These are phyloP conservation scores for Xylaria bambusicola DNA, from an alignment of 495 filamentous ascomycete genomes.

Conservation along the genomic window DNA sequence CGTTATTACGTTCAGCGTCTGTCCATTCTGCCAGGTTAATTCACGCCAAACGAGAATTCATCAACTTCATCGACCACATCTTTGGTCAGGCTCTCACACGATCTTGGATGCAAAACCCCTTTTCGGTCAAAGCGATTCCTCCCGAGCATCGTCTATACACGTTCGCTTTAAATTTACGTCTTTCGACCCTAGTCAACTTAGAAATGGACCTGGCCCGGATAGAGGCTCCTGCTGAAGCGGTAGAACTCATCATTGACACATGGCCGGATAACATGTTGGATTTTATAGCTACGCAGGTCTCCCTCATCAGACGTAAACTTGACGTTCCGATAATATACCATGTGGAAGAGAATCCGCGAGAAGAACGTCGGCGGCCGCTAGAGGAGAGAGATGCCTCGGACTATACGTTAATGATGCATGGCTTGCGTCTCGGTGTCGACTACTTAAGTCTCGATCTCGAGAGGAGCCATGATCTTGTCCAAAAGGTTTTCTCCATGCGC, in stretches of 20 bases:
- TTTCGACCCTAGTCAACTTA: conserved; percentile 59
- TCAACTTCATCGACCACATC: conserved; percentile 67
- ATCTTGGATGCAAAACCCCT: conserved; percentile 66
- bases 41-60: conserved; percentile 72
- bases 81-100: conserved; percentile 57
- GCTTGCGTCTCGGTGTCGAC: conserved; percentile 71
- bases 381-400: conserved; percentile 54
- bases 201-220: conserved; percentile 61
- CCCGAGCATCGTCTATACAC: conserved; percentile 67
- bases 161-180: conserved; percentile 63
- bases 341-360: conserved; percentile 56
- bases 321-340: conserved; percentile 70
- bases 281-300: conserved; percentile 58
- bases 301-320: conserved; percentile 63
- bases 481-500: conserved; percentile 55
- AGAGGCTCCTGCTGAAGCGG: conserved; percentile 69
- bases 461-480: conserved; percentile 52
- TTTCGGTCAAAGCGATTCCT: conserved; percentile 68
- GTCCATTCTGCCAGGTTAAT: conserved; percentile 57
- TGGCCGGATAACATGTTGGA: conserved; percentile 55
- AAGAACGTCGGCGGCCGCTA: conserved; percentile 39
- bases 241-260: conserved; percentile 70
- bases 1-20: conserved; percentile 54
- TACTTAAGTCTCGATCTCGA: conserved; percentile 69
- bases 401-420: conserved; percentile 64